A percentile compares a stretch with the other conserved stretches of the same genome.
phyloP scores from a whole-genome alignment of 352 stramenopile genomes.

The Aphanomyces cochlioides region DNA sequence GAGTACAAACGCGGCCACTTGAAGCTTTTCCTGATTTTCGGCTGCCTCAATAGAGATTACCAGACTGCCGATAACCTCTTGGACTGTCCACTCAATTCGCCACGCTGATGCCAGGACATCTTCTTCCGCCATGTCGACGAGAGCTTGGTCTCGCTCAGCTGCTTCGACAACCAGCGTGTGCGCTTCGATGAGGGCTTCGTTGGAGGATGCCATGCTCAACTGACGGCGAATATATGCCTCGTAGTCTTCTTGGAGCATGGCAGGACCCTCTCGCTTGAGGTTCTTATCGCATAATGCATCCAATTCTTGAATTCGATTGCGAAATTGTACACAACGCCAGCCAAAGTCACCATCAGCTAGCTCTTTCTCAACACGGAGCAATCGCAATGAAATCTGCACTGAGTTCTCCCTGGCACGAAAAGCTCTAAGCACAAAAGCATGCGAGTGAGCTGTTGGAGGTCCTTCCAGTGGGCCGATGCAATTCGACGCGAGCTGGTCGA shows the following conservation, averaged over 20 bases:
- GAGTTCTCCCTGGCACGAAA: not conserved
- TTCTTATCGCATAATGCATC: not conserved
- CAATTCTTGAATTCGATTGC: not conserved
- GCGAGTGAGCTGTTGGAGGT: not conserved
- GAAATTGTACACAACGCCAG: not conserved
- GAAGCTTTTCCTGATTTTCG: too few relatives aligned
- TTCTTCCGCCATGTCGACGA: not conserved
- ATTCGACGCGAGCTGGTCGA: not conserved
- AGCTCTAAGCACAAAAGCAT: not conserved
- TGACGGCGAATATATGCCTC: not conserved
- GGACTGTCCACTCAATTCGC: not conserved
- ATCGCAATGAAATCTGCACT: not conserved
- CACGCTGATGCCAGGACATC: not conserved
- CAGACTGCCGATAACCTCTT: not conserved
- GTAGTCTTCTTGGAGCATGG: constrained; percentile 1
- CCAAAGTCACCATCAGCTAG: not conserved
- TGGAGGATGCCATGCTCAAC: not conserved
- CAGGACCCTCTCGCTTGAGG: not conserved
- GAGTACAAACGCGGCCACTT: too few relatives aligned
- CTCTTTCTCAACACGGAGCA: not conserved
- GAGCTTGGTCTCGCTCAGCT: not conserved
- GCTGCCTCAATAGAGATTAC: not conserved
- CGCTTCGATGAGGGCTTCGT: not conserved
- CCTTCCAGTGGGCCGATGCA: not conserved
- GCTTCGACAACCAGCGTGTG: not conserved